Evolutionary conservation across 2,329 filamentous ascomycete species (phyloP).

Genomic region (Aspergillus alliaceus): DNA sequence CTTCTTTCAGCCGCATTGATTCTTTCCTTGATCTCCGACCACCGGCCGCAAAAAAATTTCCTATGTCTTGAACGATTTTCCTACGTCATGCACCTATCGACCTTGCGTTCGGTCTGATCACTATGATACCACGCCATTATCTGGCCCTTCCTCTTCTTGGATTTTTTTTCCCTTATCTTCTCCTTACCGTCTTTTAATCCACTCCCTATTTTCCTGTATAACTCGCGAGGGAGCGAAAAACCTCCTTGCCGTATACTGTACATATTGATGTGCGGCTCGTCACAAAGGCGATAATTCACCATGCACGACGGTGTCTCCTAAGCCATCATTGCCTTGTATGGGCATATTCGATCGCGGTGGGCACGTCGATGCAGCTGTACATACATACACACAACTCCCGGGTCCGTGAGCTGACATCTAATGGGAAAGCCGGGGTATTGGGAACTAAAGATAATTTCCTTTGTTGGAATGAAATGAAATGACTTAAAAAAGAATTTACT

Average conservation of each 20-base stretch:
- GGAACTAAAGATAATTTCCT: slow-evolving; percentile 31
- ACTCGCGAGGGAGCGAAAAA: slow-evolving; percentile 19
- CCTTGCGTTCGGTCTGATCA: slow-evolving; percentile 10
- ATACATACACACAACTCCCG: slow-evolving; percentile 31
- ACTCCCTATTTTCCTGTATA: slow-evolving; percentile 30
- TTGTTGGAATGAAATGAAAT: slow-evolving; percentile 27
- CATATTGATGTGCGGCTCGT: slow-evolving; percentile 27
- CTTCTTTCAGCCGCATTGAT: slow-evolving; percentile 1
- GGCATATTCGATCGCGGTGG: slow-evolving; percentile 8
- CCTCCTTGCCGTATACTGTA: slow-evolving; percentile 28
- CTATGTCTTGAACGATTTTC: slow-evolving; percentile 18
- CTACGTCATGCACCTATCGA: slow-evolving; percentile 15
- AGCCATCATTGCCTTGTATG: slow-evolving; percentile 8
- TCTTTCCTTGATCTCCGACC: slow-evolving; percentile 13
- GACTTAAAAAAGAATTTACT: not conserved
- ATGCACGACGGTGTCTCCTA: slow-evolving; percentile 14
- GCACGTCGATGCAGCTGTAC: slow-evolving; percentile 32
- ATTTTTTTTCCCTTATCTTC: slow-evolving; percentile 26
- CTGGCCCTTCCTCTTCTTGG: slow-evolving; percentile 28
- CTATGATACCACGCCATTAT: slow-evolving; percentile 23
- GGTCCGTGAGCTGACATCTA: slow-evolving; percentile 23
- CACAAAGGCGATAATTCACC: slow-evolving; percentile 16
- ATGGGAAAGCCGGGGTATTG: slow-evolving; percentile 16
- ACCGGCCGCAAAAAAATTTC: slow-evolving; percentile 16
- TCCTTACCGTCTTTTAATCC: slow-evolving; percentile 34